Evolutionary conservation across 208 protist species (phyloP).

Genomic region (Leishmania turanica): DNA sequence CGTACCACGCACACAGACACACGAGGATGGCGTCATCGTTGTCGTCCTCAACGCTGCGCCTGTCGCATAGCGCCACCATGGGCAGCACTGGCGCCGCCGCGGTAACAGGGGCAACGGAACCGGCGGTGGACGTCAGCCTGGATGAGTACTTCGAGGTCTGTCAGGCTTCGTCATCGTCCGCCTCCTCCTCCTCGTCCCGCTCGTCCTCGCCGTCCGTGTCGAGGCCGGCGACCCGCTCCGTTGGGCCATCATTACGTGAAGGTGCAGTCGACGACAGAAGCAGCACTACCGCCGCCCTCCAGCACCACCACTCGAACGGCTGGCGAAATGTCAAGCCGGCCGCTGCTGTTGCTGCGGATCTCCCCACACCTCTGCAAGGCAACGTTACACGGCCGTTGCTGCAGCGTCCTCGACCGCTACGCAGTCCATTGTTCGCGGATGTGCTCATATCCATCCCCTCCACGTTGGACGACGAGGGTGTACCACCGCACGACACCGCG

Average conservation of each 20-base stretch:
- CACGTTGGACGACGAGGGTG: neutral
- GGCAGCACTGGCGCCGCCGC: neutral
- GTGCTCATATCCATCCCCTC: neutral
- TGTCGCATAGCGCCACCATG: neutral
- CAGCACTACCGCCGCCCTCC: neutral
- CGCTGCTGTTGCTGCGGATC: neutral
- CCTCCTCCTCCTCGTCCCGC: constrained; percentile 7
- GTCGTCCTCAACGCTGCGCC: neutral
- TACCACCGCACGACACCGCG: neutral
- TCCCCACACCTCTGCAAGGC: constrained; percentile 20
- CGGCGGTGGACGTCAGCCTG: constrained; percentile 25
- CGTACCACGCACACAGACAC: neutral
- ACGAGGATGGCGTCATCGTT: constrained; percentile 4
- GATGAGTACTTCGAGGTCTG: constrained; percentile 66
- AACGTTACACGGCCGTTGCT: constrained; percentile 20
- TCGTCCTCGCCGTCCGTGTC: constrained; percentile 6
- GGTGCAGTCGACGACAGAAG: neutral
- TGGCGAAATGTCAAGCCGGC: neutral
- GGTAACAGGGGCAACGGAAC: neutral
- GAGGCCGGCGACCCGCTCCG: neutral
- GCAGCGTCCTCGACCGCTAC: constrained; percentile 11
- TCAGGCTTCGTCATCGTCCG: constrained; percentile 10
- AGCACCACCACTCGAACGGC: neutral
- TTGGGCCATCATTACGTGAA: neutral
- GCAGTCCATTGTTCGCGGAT: neutral